These are phyloP conservation scores for Brassica incana DNA, from an alignment of 345 rosid genomes.

Conservation along the genomic window DNA sequence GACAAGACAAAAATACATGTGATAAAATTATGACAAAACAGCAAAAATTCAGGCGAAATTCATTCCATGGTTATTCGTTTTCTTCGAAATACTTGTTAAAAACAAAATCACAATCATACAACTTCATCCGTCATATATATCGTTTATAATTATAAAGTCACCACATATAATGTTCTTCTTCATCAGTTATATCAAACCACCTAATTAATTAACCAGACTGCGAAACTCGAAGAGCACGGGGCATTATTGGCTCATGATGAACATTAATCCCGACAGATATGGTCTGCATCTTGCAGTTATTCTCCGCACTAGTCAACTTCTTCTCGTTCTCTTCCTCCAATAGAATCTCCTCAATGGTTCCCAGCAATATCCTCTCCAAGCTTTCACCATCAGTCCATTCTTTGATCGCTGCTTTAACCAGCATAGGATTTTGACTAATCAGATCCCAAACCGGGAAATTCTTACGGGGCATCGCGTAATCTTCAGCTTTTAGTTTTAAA, in stretches of 20 bases:
- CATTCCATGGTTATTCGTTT: not conserved
- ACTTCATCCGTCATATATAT: not conserved
- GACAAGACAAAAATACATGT: not conserved
- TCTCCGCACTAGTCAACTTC: slow-evolving; percentile 11
- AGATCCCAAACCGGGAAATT: slow-evolving; percentile 80
- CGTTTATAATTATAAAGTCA: not conserved
- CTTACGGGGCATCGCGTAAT: slow-evolving; percentile 83
- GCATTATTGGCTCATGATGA: slow-evolving; percentile 31
- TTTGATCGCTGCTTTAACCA: slow-evolving; percentile 62
- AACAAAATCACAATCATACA: slow-evolving; percentile 12
- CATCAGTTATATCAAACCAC: not conserved
- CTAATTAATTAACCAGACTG: slow-evolving; percentile 29
- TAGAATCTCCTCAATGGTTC: slow-evolving; percentile 37
- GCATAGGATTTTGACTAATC: slow-evolving; percentile 52
- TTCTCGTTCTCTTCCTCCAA: slow-evolving; percentile 35
- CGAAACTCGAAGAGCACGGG: slow-evolving; percentile 34
- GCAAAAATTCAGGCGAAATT: not conserved
- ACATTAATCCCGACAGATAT: slow-evolving; percentile 28
- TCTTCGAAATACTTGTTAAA: not conserved
- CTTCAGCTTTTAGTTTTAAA: slow-evolving; percentile 57
- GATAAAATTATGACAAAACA: not conserved
- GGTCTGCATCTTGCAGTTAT: slow-evolving; percentile 33
- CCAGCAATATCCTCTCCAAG: slow-evolving; percentile 48
- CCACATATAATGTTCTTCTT: not conserved
- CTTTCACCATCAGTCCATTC: slow-evolving; percentile 78